A percentile compares a stretch with the other conserved stretches of the same genome.
phyloP scores from a whole-genome alignment of 2,329 filamentous ascomycete genomes.

The Trichophyton simii region DNA sequence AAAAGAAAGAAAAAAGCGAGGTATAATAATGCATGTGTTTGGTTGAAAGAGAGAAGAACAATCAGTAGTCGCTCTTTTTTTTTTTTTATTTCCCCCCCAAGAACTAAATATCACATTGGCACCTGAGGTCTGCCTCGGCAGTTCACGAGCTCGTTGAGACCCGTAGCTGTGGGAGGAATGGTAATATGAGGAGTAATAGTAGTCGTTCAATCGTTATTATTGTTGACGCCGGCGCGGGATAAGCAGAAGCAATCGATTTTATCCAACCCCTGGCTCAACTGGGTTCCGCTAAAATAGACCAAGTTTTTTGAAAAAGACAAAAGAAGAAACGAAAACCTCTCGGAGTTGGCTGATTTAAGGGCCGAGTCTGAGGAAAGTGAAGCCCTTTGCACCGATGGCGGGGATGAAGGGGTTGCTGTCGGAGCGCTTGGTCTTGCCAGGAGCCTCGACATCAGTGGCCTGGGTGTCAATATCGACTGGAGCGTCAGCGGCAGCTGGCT shows the following conservation, averaged over 20 bases:
- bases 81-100: neutral
- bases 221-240: neutral
- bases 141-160: neutral
- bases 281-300: neutral
- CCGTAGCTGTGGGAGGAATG: neutral
- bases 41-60: neutral
- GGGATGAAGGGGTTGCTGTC: slow-evolving; percentile 10
- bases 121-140: neutral
- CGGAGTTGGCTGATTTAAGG: slow-evolving; percentile 5
- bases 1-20: neutral
- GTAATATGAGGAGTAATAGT: neutral
- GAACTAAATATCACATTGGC: neutral
- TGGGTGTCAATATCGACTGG: neutral
- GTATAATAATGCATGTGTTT: neutral
- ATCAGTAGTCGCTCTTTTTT: neutral
- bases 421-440: slow-evolving; percentile 11
- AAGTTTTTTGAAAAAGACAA: neutral
- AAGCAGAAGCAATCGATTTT: neutral
- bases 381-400: slow-evolving; percentile 1
- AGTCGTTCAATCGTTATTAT: slow-evolving; percentile 2
- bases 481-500: neutral
- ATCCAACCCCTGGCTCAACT: neutral
- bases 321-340: neutral
- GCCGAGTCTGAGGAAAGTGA: slow-evolving; percentile 13
- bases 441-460: neutral